Evolutionary conservation across 148 eudicot species (phyloP).

Genomic region (Rhododendron williamsianum): DNA sequence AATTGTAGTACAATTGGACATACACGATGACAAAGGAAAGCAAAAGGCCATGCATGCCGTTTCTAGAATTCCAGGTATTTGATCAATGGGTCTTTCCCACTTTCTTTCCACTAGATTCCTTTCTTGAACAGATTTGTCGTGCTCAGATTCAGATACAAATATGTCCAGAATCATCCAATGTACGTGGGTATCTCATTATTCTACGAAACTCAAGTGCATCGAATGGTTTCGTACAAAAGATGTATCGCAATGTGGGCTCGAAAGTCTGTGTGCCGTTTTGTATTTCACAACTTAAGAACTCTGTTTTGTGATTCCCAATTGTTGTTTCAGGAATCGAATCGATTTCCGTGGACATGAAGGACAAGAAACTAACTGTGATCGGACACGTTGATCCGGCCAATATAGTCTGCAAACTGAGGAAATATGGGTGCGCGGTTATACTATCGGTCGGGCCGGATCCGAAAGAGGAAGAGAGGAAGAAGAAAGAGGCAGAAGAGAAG

Average conservation of each 20-base stretch:
- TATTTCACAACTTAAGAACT: background rate
- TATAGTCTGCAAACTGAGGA: constrained; percentile 45
- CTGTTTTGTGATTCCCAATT: background rate
- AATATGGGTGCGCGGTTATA: constrained; percentile 38
- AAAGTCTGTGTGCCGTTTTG: background rate
- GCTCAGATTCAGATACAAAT: no score
- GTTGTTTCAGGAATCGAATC: constrained; percentile 52
- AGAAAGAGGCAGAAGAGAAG: background rate
- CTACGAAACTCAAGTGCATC: no score
- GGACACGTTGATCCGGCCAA: constrained; percentile 54
- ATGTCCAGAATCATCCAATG: no score
- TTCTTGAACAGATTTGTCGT: no score
- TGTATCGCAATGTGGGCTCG: no score
- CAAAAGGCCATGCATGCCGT: constrained; percentile 51
- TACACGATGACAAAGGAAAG: constrained; percentile 43
- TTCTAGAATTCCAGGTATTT: constrained; percentile 33
- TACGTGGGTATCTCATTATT: no score
- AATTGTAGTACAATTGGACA: constrained; percentile 40
- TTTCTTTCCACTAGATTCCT: background rate
- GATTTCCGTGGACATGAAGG: constrained; percentile 51
- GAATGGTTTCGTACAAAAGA: no score
- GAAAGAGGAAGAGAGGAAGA: constrained; percentile 24
- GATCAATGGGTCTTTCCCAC: background rate
- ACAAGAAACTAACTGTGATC: constrained; percentile 52
- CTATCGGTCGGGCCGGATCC: constrained; percentile 54